Base-by-base conservation (phyloP, 2,329 filamentous ascomycete species). In the Fusarium floridanum region DNA sequence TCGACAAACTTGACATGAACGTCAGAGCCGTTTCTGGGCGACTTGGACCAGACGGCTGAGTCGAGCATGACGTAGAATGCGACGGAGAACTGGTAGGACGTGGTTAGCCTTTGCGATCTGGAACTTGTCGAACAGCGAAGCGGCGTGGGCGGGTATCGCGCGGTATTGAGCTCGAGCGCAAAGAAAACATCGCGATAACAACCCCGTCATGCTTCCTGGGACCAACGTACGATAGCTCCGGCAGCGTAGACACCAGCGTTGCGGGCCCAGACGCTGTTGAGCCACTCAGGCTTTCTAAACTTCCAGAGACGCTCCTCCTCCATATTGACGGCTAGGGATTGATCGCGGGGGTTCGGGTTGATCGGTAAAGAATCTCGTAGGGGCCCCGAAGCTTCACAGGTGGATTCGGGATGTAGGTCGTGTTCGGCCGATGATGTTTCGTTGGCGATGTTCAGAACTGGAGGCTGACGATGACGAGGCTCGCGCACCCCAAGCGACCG, bases 31-130 rank as follows among this genome's bases (percentile, higher is more conserved):
- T 93, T 93, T 74, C 84, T 85, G 70, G 85, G 65, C 14, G 88
- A 90, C 78, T 91, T 89, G 76, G 91, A 92, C 90, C 90, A 93
- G 60, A 92, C 90, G 72, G 91, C 90, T 6, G 89, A 87, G 82
- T 93, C 91, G 82, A 93, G 89, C 83, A 93, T 88, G 80, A 90
- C 85, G 85, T 92, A 92, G 83, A 93, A 93, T 71, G 90, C 90
- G 80, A 92, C 84, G 57, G 91, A 91, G 86, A 91, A 92, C 91
- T 78, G 41, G n/a, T 24, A 55, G 41, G 45, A 57, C 27, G n/a
- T 37, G 53, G 62, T 78, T 63, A 78, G 77, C 62, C 45, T 66
- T 66, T 16, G 27, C 32, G 22, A 12, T 36, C 32, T 6, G 10
- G 4, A 55, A 32, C 11, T 32, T 37, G 57, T 29, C 22, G 16